Evolutionary conservation across 2,329 filamentous ascomycete species (phyloP).

Genomic region (Trichophyton equinum): DNA sequence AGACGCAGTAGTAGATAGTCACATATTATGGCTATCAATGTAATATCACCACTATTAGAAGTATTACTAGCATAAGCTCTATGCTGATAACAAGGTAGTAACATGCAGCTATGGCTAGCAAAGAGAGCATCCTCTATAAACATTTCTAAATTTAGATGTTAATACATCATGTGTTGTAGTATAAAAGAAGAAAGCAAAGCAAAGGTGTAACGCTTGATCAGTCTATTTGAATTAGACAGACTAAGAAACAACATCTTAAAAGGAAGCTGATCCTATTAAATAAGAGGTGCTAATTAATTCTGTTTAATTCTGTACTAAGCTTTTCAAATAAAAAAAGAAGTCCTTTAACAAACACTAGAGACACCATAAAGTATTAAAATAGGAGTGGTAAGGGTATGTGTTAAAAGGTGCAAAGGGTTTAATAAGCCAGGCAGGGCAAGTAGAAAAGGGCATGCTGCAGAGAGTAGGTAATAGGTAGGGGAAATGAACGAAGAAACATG

Average conservation of each 20-base stretch:
- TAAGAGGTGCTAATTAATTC: not conserved
- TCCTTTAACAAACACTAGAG: conserved; percentile 1
- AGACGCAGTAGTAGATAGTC: too few species aligned
- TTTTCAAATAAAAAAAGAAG: not conserved
- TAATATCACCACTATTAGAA: too few species aligned
- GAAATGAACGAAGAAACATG: not conserved
- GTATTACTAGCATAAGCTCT: too few species aligned
- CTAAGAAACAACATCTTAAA: not conserved
- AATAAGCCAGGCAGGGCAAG: not conserved
- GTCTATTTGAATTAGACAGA: not conserved
- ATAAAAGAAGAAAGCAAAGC: not conserved
- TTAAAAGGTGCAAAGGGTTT: too few species aligned
- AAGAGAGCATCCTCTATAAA: too few species aligned
- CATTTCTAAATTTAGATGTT: too few species aligned
- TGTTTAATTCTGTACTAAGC: conserved; percentile 4
- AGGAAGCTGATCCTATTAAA: not conserved
- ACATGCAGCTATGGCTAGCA: too few species aligned
- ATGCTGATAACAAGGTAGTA: too few species aligned
- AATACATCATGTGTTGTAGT: too few species aligned
- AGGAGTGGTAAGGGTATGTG: not conserved
- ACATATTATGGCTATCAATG: too few species aligned
- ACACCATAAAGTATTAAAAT: not conserved
- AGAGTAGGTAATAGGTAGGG: not conserved
- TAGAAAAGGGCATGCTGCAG: not conserved
- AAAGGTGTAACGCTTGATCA: too few species aligned